phyloP scores from a whole-genome alignment of 1,139 yeast species.

The Hyphopichia wangnamkhiaoensis region DNA sequence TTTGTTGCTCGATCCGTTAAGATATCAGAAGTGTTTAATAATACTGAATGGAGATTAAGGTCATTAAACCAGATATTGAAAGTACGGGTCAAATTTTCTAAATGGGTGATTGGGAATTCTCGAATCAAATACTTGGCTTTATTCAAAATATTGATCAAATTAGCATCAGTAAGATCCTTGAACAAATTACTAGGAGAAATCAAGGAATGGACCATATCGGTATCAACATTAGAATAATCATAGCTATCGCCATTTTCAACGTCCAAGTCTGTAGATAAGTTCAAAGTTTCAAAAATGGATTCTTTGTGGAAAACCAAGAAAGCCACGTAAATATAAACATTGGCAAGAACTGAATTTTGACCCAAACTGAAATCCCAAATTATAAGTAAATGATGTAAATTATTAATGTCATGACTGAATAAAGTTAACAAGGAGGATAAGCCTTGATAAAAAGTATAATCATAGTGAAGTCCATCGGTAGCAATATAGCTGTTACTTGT shows the following conservation, averaged over 20 bases:
- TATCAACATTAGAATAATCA: conserved; percentile 28
- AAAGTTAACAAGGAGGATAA: conserved; percentile 76
- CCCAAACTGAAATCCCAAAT: conserved; percentile 67
- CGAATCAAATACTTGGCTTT: conserved; percentile 31
- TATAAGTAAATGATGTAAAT: conserved; percentile 48
- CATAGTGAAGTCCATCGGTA: conserved; percentile 34
- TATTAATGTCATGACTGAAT: conserved; percentile 70
- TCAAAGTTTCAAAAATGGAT: conserved; percentile 33
- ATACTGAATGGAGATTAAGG: conserved; percentile 28
- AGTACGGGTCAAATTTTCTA: conserved; percentile 25
- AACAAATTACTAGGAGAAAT: conserved; percentile 37
- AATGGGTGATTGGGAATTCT: conserved; percentile 25
- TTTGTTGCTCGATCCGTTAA: conserved; percentile 5
- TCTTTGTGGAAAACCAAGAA: conserved; percentile 44
- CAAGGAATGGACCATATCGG: conserved; percentile 46
- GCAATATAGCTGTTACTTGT: conserved; percentile 30
- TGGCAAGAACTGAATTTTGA: conserved; percentile 43
- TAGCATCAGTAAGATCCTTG: conserved; percentile 29
- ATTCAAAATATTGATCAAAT: conserved; percentile 38
- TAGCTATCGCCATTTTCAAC: conserved; percentile 11
- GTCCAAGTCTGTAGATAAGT: conserved; percentile 1
- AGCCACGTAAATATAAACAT: conserved; percentile 59
- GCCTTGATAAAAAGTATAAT: conserved; percentile 56
- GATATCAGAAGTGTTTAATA: conserved; percentile 23
- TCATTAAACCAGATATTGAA: conserved; percentile 39